Evolutionary conservation across 768 basidiomycete genomes (phyloP), one percentile per base, ranked within the genome.

Genomic region (Ramaria sp.): DNA sequence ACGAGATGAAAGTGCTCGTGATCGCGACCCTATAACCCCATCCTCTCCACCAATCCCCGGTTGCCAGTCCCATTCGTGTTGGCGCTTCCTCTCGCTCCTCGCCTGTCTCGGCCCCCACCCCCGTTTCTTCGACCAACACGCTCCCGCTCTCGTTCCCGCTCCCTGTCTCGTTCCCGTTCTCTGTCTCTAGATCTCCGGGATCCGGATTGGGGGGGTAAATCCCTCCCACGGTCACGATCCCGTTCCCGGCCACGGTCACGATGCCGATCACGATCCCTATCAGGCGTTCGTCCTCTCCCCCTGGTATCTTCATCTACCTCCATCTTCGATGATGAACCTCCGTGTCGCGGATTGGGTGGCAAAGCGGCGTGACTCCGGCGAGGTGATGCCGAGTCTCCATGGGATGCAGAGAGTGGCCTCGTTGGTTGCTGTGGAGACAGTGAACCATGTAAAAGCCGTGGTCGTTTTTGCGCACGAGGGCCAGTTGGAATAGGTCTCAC

Each of bases 31-130:
- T 71, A 87, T 43, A 88, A 76, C 69, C 88, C 88, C 83, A 91
- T 79, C 65, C 88, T 74, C 70, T 90, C 86, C 69, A 83, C 85
- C 75, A 91, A 82, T 75, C 88, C 87, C 79, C 88, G 87, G 75
- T 86, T 84, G 46, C 73, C 73, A 60, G 73, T 69, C 15, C 62
- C 60, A 37, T 53, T 61, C 46, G 56, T 45, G 61, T 71, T 71
- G 58, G 60, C 65, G 68, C 58, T 68, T 54, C 60, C 68, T 54
- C 66, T 72, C 55, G 63, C 64, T 66, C 74, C 67, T 64, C 75
- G 67, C 51, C 71, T 64, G 7, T 65, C 66, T 54, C 50, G 60
- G 3, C 64, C 63, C 13, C 72, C 70, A 24, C 69, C 67, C 17
- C 72, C 66, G 47, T 69, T 62, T 12, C 72, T 64, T 4, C 73